phyloP scores from a whole-genome alignment of 164 flowering plant species.

The Buxus sempervirens region DNA sequence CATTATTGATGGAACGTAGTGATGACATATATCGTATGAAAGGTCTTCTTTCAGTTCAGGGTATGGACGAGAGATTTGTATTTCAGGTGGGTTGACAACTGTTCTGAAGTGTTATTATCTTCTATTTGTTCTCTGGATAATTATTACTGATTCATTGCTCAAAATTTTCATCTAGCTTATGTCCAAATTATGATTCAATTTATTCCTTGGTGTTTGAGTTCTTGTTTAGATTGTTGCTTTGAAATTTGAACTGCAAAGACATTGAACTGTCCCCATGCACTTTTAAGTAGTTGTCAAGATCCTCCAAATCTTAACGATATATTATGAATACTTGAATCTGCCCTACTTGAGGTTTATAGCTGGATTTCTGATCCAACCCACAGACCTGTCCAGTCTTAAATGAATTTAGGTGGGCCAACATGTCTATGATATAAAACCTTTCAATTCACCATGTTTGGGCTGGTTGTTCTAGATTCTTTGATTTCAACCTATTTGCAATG shows the following conservation, averaged over 20 bases:
- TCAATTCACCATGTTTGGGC: too few relatives aligned
- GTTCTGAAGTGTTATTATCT: background rate
- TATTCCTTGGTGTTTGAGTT: background rate
- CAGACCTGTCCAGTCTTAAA: too few relatives aligned
- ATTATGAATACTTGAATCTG: too few relatives aligned
- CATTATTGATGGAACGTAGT: slow-evolving; percentile 73
- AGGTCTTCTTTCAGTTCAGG: slow-evolving; percentile 86
- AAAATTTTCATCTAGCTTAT: background rate
- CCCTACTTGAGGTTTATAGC: too few relatives aligned
- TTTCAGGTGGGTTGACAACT: slow-evolving; percentile 60
- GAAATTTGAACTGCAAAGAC: background rate
- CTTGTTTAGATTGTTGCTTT: background rate
- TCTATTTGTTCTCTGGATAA: background rate
- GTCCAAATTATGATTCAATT: background rate
- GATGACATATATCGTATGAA: slow-evolving; percentile 98
- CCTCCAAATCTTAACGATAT: too few relatives aligned
- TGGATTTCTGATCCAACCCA: too few relatives aligned
- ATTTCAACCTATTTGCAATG: too few relatives aligned
- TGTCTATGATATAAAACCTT: too few relatives aligned
- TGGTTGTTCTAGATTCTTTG: too few relatives aligned
- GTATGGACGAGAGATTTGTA: slow-evolving; percentile 94
- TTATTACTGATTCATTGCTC: background rate
- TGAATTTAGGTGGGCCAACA: too few relatives aligned
- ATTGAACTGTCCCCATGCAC: too few relatives aligned
- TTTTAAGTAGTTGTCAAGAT: too few relatives aligned